Evolutionary conservation across 139 green algal species (phyloP).

Genomic region (Bryopsis sp.): DNA sequence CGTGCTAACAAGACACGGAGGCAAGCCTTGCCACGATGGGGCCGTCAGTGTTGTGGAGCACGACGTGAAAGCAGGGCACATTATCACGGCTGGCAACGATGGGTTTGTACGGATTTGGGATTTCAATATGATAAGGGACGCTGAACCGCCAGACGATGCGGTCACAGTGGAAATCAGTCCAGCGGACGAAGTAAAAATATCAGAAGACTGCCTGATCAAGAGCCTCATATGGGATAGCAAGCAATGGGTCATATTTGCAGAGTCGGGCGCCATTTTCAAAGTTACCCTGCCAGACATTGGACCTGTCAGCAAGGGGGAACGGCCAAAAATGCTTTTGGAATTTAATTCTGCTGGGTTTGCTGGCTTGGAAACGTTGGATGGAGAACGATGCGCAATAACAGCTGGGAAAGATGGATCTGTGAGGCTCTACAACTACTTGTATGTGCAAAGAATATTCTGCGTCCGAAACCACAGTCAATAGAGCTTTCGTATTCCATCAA

Average conservation of each 20-base stretch:
- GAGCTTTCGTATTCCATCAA: background rate
- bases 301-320: slow-evolving; percentile 18
- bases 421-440: slow-evolving; percentile 46
- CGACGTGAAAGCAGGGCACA: slow-evolving; percentile 29
- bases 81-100: slow-evolving; percentile 58
- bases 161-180: background rate
- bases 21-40: slow-evolving; percentile 55
- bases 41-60: slow-evolving; percentile 50
- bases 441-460: no score
- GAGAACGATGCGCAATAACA: slow-evolving; percentile 38
- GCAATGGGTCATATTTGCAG: background rate
- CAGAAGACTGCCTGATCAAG: background rate
- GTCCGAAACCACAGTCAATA: background rate
- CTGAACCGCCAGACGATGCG: slow-evolving; percentile 16
- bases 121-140: slow-evolving; percentile 21
- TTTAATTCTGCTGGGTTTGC: slow-evolving; percentile 43
- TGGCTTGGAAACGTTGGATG: slow-evolving; percentile 29
- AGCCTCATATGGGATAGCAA: background rate
- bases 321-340: slow-evolving; percentile 21
- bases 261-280: background rate
- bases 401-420: slow-evolving; percentile 43
- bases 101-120: slow-evolving; percentile 64
- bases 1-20: slow-evolving; percentile 33
- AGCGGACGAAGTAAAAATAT: background rate
- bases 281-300: background rate